Base-by-base conservation (phyloP, 306 rosid genomes). In the Prunus armeniaca region DNA sequence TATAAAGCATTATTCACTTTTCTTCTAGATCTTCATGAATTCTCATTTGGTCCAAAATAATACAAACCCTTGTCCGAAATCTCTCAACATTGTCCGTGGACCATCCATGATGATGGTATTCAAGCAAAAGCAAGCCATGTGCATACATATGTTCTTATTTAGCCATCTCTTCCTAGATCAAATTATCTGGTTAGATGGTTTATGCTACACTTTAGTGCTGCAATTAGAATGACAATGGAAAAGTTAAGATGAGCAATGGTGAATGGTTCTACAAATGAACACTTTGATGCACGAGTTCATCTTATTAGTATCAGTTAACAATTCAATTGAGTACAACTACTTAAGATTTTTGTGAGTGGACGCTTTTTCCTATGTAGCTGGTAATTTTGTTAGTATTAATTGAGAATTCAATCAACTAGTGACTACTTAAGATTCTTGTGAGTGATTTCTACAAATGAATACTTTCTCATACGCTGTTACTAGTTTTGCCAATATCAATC, bases 21-120 rank as follows among this genome's bases (percentile, higher is more conserved):
- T 55, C 15, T 18, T 51, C 52, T 50, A 18, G 52, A 75, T 75
- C 72, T 65, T 64, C 72, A 12, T 24, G 46, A 77, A 69, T 77
- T n/a, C 50, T 46, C 65, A 30, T 30, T 46, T 28, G 71, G 76
- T 60, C 81, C 69, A 63, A 61, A 66, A 49, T 62, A 17, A 30
- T 52, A 34, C 12, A 41, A 76, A 52, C 41, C 19, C 73, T 27
- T 65, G 57, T 71, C 64, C 72, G 22, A 51, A 34, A 71, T 78
- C 73, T 60, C 24, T 72, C 58, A 72, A 64, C 73, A 78, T 6
- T 43, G 56, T 19, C 58, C 73, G 13, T 18, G 19, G 13, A 58
- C 24, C 24, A 22, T n/a, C 47, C 73, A 11, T 69, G 74, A 4
- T 51, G 47, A 24, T 51, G 0, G 14, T 46, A n/a, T 5, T 22